Evolutionary conservation across 495 filamentous ascomycete species (phyloP).

Genomic region (Viridothelium virens): DNA sequence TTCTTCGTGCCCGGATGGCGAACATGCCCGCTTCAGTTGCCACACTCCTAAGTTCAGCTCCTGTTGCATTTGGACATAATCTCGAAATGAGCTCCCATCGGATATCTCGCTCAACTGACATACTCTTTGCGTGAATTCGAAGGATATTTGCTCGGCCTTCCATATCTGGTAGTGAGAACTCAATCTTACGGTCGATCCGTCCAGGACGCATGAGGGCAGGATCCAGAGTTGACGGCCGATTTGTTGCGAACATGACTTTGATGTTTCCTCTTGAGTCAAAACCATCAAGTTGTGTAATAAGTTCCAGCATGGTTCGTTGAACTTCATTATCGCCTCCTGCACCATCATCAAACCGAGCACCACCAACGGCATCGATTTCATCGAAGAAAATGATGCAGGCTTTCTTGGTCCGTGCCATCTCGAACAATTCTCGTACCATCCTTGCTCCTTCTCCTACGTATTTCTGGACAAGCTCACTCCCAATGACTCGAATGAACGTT

Average conservation of each 20-base stretch:
- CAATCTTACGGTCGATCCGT: slow-evolving; percentile 97
- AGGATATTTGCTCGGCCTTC: slow-evolving; percentile 96
- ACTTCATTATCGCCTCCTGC: slow-evolving; percentile 98
- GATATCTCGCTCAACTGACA: slow-evolving; percentile 98
- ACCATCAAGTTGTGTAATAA: slow-evolving; percentile 96
- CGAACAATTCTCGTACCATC: slow-evolving; percentile 97
- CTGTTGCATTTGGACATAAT: slow-evolving; percentile 93
- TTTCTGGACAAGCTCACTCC: slow-evolving; percentile 94
- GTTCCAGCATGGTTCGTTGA: slow-evolving; percentile 97
- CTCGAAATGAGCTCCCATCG: slow-evolving; percentile 97
- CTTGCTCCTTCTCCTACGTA: slow-evolving; percentile 96
- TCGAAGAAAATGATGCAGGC: slow-evolving; percentile 99
- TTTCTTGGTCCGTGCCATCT: slow-evolving; percentile 99
- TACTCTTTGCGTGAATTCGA: slow-evolving; percentile 97
- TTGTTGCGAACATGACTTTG: slow-evolving; percentile 99
- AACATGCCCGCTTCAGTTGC: slow-evolving; percentile 99
- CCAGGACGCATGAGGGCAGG: slow-evolving; percentile 95
- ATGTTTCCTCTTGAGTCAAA: slow-evolving; percentile 98
- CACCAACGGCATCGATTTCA: slow-evolving; percentile 96
- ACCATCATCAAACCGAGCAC: slow-evolving; percentile 96
- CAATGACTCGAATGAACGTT: slow-evolving; percentile 97
- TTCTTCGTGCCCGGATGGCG: slow-evolving; percentile 89
- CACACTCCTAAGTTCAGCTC: slow-evolving; percentile 87
- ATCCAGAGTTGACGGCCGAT: slow-evolving; percentile 90
- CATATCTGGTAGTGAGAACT: slow-evolving; percentile 93